These are phyloP conservation scores for Globisporangium viniferum DNA, from an alignment of 352 stramenopile genomes.

Conservation along the genomic window DNA sequence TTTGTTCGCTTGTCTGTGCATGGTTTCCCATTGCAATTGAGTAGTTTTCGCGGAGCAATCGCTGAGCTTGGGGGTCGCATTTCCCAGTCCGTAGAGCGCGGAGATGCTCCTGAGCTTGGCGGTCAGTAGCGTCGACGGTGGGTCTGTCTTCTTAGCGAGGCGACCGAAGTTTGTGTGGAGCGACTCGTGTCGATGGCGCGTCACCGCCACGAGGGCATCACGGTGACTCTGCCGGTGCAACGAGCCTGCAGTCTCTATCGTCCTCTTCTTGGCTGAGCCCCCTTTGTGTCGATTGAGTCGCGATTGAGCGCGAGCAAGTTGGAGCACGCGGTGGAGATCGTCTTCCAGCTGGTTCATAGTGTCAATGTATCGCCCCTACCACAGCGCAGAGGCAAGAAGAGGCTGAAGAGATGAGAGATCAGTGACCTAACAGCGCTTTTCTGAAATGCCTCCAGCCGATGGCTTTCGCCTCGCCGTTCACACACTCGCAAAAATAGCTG, in stretches of 20 bases:
- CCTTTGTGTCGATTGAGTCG: not conserved
- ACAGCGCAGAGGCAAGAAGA: not conserved
- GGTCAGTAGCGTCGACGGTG: slow-evolving; percentile 20
- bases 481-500: not conserved
- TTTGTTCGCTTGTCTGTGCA: slow-evolving; percentile 7
- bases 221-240: not conserved
- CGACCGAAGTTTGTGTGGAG: not conserved
- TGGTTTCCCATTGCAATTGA: slow-evolving; percentile 5
- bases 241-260: not conserved
- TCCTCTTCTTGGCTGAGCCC: not conserved
- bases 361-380: not conserved
- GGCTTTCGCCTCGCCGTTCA: too few species aligned
- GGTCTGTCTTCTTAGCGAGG: not conserved
- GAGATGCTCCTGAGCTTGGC: slow-evolving; percentile 29
- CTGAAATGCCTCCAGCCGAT: not conserved
- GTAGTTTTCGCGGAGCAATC: slow-evolving; percentile 16
- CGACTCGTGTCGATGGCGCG: slow-evolving; percentile 30
- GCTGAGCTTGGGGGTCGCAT: slow-evolving; percentile 21
- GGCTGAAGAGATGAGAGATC: not conserved
- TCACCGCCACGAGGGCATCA: not conserved
- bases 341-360: slow-evolving; percentile 31
- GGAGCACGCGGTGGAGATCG: slow-evolving; percentile 52
- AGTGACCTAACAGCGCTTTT: not conserved
- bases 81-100: slow-evolving; percentile 35
- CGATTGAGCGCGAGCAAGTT: slow-evolving; percentile 26